Conservation (phyloP, 129 eudicot species). For the Chrysanthemum makinoi region DNA sequence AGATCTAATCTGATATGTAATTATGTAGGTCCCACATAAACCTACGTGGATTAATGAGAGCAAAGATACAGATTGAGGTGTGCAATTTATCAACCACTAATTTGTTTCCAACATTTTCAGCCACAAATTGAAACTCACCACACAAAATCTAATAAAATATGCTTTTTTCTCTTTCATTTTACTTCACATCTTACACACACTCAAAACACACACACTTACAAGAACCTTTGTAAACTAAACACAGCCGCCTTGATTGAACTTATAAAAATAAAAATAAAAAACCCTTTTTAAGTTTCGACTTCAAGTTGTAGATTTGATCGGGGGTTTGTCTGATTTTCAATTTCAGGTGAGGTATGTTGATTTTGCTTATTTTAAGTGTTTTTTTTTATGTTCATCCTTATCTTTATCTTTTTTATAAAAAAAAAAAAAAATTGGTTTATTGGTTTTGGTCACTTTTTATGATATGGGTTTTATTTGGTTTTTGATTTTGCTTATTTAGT, state of each 20-base stretch:
- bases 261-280: not conserved
- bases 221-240: too few relatives aligned
- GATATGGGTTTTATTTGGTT: not conserved
- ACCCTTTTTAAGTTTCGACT: slow-evolving; percentile 12
- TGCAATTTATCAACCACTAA: slow-evolving; percentile 22
- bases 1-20: too few relatives aligned
- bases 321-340: not conserved
- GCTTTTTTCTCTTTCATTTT: not conserved
- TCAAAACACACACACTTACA: too few relatives aligned
- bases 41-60: slow-evolving; percentile 31
- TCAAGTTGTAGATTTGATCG: not conserved
- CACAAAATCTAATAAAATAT: not conserved
- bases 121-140: slow-evolving; percentile 28
- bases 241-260: too few relatives aligned
- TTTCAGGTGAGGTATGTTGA: slow-evolving; percentile 8
- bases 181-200: not conserved
- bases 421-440: not conserved
- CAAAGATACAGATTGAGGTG: slow-evolving; percentile 30
- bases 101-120: slow-evolving; percentile 26
- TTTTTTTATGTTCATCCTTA: not conserved
- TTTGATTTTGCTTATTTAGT: not conserved
- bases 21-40: slow-evolving; percentile 12
- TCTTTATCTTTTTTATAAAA: not conserved
- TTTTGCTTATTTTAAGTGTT: not conserved
- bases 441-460: not conserved